Percentiles rank a stretch among this genome's conserved stretches.
phyloP scores from a whole-genome alignment of 176 grass and related monocot genomes.

The Oryza australiensis region DNA sequence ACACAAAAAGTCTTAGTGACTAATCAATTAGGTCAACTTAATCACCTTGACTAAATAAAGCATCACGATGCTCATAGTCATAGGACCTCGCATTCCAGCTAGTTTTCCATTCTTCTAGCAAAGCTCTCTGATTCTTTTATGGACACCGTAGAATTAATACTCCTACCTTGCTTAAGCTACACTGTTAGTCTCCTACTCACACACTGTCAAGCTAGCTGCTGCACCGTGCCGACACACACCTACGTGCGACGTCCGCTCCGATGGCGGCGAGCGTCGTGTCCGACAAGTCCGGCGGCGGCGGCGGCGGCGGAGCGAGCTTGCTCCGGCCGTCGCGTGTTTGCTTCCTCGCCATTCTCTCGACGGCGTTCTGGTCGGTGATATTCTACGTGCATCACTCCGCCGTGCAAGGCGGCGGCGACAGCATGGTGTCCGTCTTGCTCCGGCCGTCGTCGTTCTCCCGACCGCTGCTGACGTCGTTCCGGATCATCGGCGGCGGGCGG shows the following conservation, averaged over 20 bases:
- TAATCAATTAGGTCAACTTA: background rate
- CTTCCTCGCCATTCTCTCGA: background rate
- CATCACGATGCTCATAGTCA: background rate
- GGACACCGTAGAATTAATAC: background rate
- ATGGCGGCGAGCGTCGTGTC: background rate
- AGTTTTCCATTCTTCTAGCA: background rate
- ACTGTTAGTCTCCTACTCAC: background rate
- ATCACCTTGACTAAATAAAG: background rate
- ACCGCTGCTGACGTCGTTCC: background rate
- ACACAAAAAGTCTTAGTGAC: background rate
- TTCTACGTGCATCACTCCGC: constrained; percentile 14
- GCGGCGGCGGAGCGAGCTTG: background rate
- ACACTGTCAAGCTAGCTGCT: background rate
- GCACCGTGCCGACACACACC: background rate
- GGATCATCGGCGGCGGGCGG: background rate
- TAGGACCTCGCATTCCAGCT: background rate
- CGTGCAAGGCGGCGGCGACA: background rate
- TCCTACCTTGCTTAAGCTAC: background rate
- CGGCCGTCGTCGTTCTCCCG: background rate
- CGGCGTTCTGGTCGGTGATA: background rate
- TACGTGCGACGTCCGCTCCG: background rate
- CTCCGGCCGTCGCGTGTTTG: background rate
- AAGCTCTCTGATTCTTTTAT: background rate
- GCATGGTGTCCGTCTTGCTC: background rate
- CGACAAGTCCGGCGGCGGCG: background rate